Evolutionary conservation across 2,329 filamentous ascomycete genomes (phyloP).

Genomic region (Colletotrichum godetiae): DNA sequence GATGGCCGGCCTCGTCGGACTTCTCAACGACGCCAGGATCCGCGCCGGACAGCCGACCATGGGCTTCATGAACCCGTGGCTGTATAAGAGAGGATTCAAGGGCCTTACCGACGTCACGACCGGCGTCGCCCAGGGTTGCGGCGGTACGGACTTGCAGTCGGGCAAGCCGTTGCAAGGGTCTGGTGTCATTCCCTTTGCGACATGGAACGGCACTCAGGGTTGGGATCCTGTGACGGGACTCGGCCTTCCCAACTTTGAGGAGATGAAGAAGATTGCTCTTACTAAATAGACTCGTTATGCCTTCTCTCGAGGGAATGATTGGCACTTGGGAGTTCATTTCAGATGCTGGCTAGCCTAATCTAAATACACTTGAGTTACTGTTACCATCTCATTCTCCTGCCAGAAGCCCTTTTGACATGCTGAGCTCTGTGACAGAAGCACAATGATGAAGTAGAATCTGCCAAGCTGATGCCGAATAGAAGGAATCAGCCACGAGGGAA

Average conservation of each 20-base stretch:
- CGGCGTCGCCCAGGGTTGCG: conserved; percentile 39
- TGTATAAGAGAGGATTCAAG: conserved; percentile 55
- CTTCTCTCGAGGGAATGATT: background rate
- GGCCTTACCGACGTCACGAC: conserved; percentile 50
- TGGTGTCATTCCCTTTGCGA: conserved; percentile 41
- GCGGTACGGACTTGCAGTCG: conserved; percentile 39
- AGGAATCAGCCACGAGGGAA: background rate
- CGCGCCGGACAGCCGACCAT: conserved; percentile 62
- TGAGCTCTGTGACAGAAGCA: background rate
- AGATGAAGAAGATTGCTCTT: conserved; percentile 33
- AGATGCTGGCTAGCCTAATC: conserved; percentile 6
- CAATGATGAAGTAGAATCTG: background rate
- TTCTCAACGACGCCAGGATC: conserved; percentile 73
- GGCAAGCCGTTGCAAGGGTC: conserved; percentile 39
- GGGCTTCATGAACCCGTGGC: conserved; percentile 72
- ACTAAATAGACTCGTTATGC: conserved; percentile 28
- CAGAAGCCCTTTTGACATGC: background rate
- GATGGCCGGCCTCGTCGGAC: conserved; percentile 70
- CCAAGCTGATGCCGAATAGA: background rate
- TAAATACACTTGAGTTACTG: background rate
- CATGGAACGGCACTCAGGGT: conserved; percentile 49
- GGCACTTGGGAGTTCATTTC: conserved; percentile 1
- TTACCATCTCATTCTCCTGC: background rate
- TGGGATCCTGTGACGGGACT: conserved; percentile 55
- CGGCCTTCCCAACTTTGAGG: conserved; percentile 57